phyloP scores from a whole-genome alignment of 331 rosid species.

The Pyrus hybrid region DNA sequence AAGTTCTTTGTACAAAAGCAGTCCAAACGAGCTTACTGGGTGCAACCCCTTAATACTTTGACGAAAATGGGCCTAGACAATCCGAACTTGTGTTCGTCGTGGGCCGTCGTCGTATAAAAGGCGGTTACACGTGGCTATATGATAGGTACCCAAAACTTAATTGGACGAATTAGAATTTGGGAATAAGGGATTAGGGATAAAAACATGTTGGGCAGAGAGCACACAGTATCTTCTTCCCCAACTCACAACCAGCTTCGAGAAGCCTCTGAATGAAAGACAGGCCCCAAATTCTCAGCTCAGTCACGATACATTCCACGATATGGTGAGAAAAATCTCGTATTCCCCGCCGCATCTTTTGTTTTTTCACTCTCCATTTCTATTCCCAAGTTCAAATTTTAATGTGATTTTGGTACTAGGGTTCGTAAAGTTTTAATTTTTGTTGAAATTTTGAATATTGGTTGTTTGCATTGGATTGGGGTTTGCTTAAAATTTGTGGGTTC shows the following conservation, averaged over 20 bases:
- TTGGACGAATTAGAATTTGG: background rate
- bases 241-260: slow-evolving; percentile 1
- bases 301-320: background rate
- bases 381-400: background rate
- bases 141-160: background rate
- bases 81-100: background rate
- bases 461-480: background rate
- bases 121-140: background rate
- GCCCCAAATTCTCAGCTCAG: background rate
- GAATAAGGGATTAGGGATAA: background rate
- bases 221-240: background rate
- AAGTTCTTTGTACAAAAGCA: no score
- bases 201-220: background rate
- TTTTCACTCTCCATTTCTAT: background rate
- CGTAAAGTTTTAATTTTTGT: background rate
- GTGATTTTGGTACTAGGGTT: background rate
- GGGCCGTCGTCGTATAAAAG: background rate
- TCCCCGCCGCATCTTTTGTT: background rate
- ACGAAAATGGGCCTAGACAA: background rate
- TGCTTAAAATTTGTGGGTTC: background rate
- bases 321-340: slow-evolving; percentile 11
- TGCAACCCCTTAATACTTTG: background rate
- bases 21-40: no score
- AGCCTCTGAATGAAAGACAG: slow-evolving; percentile 7
- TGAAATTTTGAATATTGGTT: background rate